A percentile compares a stretch with the other conserved stretches of the same genome.
Conservation (phyloP, 163 green algal genomes). For the Volvox carteri region DNA sequence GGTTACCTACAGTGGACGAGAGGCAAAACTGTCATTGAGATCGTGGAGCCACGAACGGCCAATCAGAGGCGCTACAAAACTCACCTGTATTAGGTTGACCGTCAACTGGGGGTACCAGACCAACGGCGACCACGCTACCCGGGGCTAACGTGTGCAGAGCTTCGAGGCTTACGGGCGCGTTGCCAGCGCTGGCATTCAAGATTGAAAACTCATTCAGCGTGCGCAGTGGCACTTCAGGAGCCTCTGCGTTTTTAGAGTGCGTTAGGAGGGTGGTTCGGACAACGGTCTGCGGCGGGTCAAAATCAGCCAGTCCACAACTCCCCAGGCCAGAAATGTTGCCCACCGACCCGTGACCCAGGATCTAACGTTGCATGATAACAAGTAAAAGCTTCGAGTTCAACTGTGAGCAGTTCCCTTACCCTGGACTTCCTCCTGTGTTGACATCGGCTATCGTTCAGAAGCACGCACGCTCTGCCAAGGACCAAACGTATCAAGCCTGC, state of each 20-base stretch:
- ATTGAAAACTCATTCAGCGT: conserved; percentile 48
- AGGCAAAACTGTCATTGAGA: not conserved
- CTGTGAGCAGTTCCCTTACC: conserved; percentile 5
- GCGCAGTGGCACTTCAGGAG: conserved; percentile 32
- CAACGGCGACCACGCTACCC: conserved; percentile 38
- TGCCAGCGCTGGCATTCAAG: conserved; percentile 12
- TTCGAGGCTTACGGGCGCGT: conserved; percentile 32
- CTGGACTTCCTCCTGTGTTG: conserved; percentile 29
- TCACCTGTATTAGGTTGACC: conserved; percentile 33
- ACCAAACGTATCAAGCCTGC: not conserved
- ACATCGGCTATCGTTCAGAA: conserved; percentile 12
- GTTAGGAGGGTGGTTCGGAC: conserved; percentile 12
- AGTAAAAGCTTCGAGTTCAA: not conserved
- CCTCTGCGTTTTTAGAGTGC: conserved; percentile 19
- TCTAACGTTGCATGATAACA: not conserved
- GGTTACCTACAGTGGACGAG: not conserved
- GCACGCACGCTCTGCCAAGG: conserved; percentile 4
- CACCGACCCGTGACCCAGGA: not conserved
- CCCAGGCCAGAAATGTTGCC: not conserved
- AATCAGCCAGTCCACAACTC: conserved; percentile 26
- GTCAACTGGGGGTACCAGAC: conserved; percentile 15
- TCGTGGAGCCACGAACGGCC: not conserved
- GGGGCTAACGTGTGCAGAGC: not conserved
- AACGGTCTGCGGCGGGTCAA: conserved; percentile 43
- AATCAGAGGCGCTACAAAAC: not conserved